Base-by-base conservation (phyloP, 208 protist genomes). In the Acanthamoeba lugdunensis region DNA sequence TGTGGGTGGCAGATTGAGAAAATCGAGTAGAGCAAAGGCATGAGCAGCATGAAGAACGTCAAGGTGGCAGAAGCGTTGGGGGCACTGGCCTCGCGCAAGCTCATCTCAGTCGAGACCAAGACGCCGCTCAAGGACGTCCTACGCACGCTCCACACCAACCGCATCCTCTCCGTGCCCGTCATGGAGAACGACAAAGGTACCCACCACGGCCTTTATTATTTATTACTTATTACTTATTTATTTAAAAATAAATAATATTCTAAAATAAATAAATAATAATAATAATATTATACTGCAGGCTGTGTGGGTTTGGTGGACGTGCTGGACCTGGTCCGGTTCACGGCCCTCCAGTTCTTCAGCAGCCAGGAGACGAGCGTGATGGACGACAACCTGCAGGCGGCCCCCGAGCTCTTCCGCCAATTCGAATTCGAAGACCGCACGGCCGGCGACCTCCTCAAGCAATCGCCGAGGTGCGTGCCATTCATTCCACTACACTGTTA, bases 101-200 rank as follows among this genome's bases (percentile, higher is more conserved):
- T 84, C 6, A 84, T 84, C 41, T 58, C 45, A 7, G 75, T 84
- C 7, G 75, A 84, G 28, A 56, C 33, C 11, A 84, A 56, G 33
- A 84, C 75, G 41, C 33, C 45, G 7, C 75, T 84, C 48, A 50
- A 56, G 75, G 75, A 84, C 4, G 75, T 84, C 7, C 75, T 84
- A 33, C 41, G 75, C 48, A 84, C 75, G 28, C 75, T 84, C 2
- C 33, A 84, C 75, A 37, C 75, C 45, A 50, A 84, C 45, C 75
- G 75, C 75, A 84, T 84, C 45, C 75, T 84, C 41, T 84, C 75
- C 16, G 75, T 84, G 41, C 75, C 75, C 45, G 41, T 84, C 41
- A 23, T 84, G 21, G 75, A 84, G 11, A 7, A 50, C 45, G 48
- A 56, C 7, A 84, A 84, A 50, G 71, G 71, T 81, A 69, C 25